Base-by-base conservation (phyloP, 2,329 filamentous ascomycete genomes). In the Aspergillus sp. region DNA sequence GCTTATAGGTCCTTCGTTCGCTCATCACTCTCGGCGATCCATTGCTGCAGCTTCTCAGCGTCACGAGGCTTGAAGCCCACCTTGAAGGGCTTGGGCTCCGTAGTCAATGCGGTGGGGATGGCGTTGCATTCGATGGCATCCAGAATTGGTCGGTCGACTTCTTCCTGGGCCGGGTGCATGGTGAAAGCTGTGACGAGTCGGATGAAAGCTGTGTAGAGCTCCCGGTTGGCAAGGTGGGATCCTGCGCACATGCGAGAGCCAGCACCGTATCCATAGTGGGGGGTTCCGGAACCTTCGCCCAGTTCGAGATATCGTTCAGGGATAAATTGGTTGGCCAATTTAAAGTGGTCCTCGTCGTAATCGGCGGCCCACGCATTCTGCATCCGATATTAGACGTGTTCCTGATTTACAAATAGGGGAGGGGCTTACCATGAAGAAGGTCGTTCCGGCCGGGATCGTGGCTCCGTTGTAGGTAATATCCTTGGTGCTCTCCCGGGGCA, bases 301-400 rank as follows among this genome's bases (percentile, higher is more conserved):
- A 73, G 70, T 41, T 81, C 63, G 8, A 90, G 68, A 58, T 85
- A 90, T 27, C 86, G 78, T 50, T 89, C 85, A 0, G 85, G 83
- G n/a, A 80, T 70, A 61, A 90, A 89, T 6, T 70, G 65, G 27
- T 74, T 49, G 0, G 86, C 78, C 27, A 79, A 62, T 49, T 81
- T 78, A 70, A 88, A 90, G 59, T 88, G 85, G 0, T 67, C 63
- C 5, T 75, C 72, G 58, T 90, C 86, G 62, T 87, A 88, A 64
- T 90, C 77, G 27, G 85, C 86, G 1, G 83, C 84, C 64, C 84
- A 89, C 7, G 85, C 83, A 56, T 85, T 90, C 77, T 79, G 42
- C 19, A 19, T 6, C 5, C 1, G 11, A 11, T 34, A 26, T 53
- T 37, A 48, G 39, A 39, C 27, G 8, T 29, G 7, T 5, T 11